Percentiles rank a stretch among this genome's conserved stretches.
phyloP scores from a whole-genome alignment of 1,284 basidiomycete genomes.

The Ceratobasidium sp. region DNA sequence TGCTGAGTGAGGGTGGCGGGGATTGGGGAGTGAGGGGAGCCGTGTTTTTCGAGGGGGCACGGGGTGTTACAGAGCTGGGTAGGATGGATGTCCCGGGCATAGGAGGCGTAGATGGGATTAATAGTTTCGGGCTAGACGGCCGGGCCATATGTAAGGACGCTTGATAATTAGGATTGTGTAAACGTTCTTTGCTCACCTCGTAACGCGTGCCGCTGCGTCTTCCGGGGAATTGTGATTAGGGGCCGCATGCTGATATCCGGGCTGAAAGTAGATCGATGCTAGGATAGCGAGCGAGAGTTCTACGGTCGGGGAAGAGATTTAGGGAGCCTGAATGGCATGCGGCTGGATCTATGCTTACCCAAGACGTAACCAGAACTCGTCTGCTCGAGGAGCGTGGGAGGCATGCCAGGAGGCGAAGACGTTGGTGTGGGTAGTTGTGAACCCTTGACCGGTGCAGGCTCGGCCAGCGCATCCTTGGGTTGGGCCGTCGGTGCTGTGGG shows the following conservation, averaged over 20 bases:
- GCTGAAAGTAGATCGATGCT: constrained; percentile 27
- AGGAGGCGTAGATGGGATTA: not conserved
- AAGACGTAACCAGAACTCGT: constrained; percentile 30
- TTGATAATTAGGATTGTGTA: not conserved
- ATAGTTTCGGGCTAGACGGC: not conserved
- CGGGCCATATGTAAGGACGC: not conserved
- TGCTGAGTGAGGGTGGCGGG: not conserved
- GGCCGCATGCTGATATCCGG: constrained; percentile 6
- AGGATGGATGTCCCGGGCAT: not conserved
- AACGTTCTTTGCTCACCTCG: not conserved
- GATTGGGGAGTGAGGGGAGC: constrained; percentile 34
- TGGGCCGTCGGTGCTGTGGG: not conserved
- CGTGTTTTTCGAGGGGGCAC: constrained; percentile 13
- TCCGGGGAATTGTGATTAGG: not conserved
- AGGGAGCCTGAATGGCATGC: not conserved
- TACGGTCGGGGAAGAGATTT: not conserved
- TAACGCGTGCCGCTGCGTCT: not conserved
- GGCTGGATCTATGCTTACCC: not conserved
- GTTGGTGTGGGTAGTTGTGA: constrained; percentile 27
- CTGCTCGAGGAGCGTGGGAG: constrained; percentile 32
- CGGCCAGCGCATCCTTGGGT: not conserved
- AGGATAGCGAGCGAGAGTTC: constrained; percentile 31
- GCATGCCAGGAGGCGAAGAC: constrained; percentile 12
- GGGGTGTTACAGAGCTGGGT: not conserved
- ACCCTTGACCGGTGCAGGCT: not conserved